phyloP scores from a whole-genome alignment of 2,329 filamentous ascomycete species.

The Fusarium transvaalense region DNA sequence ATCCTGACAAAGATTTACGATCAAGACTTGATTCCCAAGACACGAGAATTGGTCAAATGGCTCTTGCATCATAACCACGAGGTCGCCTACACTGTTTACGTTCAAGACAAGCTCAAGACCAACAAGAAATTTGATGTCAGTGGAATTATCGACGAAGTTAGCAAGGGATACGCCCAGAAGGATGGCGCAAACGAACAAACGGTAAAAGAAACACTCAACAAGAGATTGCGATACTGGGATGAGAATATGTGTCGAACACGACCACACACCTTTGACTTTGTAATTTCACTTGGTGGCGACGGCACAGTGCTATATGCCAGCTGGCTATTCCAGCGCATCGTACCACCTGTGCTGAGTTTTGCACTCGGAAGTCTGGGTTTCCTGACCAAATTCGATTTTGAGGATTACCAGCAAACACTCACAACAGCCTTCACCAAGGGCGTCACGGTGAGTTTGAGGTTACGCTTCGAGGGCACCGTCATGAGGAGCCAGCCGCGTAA shows the following conservation, averaged over 20 bases:
- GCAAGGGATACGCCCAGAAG: slow-evolving; percentile 56
- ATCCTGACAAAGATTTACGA: slow-evolving; percentile 94
- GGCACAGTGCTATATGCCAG: slow-evolving; percentile 97
- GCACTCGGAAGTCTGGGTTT: slow-evolving; percentile 93
- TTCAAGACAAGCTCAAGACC: slow-evolving; percentile 80
- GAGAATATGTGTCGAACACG: slow-evolving; percentile 79
- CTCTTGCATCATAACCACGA: slow-evolving; percentile 78
- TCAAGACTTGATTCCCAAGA: slow-evolving; percentile 79
- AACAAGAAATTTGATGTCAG: slow-evolving; percentile 79
- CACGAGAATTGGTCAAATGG: slow-evolving; percentile 83
- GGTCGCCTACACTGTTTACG: slow-evolving; percentile 80
- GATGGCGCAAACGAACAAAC: slow-evolving; percentile 52
- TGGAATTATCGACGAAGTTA: slow-evolving; percentile 75
- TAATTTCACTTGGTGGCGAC: slow-evolving; percentile 91
- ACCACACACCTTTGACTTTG: slow-evolving; percentile 93
- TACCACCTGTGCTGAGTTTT: slow-evolving; percentile 93
- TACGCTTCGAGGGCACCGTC: slow-evolving; percentile 92
- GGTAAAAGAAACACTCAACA: slow-evolving; percentile 55
- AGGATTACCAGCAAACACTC: slow-evolving; percentile 76
- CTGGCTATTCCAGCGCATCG: slow-evolving; percentile 96
- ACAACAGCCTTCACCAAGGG: slow-evolving; percentile 81
- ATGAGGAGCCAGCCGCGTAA: slow-evolving; percentile 78
- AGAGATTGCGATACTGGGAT: slow-evolving; percentile 84
- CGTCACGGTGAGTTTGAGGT: slow-evolving; percentile 85
- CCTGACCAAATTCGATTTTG: slow-evolving; percentile 95